A percentile compares a stretch with the other conserved stretches of the same genome.
These are phyloP conservation scores for Fonsecaea erecta DNA, from an alignment of 2,329 filamentous ascomycete genomes.

Conservation along the genomic window DNA sequence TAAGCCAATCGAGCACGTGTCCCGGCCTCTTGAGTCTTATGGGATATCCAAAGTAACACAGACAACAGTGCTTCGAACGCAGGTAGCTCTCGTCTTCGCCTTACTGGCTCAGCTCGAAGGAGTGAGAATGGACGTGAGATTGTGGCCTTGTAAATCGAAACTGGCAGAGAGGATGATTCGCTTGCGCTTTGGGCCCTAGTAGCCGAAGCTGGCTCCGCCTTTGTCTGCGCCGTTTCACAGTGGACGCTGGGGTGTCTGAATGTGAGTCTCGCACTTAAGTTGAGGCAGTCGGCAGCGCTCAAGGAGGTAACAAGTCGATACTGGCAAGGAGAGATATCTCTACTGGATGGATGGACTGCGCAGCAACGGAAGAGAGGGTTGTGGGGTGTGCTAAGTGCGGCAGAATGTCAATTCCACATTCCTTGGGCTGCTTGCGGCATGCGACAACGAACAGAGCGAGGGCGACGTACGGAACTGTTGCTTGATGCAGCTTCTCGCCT, in stretches of 20 bases:
- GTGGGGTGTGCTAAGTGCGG: constrained; percentile 5
- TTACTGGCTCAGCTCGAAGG: background rate
- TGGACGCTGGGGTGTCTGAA: background rate
- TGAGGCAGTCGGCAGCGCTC: background rate
- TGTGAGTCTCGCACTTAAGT: background rate
- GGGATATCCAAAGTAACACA: constrained; percentile 4
- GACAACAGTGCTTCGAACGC: background rate
- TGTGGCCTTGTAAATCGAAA: background rate
- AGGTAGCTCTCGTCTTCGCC: background rate
- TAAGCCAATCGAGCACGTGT: background rate
- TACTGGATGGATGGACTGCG: background rate
- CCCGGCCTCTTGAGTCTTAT: background rate
- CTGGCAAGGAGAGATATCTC: background rate
- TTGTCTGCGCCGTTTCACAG: constrained; percentile 9
- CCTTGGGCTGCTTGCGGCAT: constrained; percentile 14
- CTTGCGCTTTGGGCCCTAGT: background rate
- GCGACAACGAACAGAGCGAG: constrained; percentile 17
- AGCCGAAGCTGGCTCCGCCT: background rate
- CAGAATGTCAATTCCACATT: constrained; percentile 20
- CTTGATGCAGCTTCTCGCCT: constrained; percentile 6
- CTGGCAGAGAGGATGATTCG: background rate
- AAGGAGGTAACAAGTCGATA: background rate
- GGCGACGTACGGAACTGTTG: constrained; percentile 9
- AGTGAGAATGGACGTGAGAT: background rate
- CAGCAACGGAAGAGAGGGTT: constrained; percentile 2